Conservation (phyloP, 2,329 filamentous ascomycete genomes). For the Neonectria hederae region DNA sequence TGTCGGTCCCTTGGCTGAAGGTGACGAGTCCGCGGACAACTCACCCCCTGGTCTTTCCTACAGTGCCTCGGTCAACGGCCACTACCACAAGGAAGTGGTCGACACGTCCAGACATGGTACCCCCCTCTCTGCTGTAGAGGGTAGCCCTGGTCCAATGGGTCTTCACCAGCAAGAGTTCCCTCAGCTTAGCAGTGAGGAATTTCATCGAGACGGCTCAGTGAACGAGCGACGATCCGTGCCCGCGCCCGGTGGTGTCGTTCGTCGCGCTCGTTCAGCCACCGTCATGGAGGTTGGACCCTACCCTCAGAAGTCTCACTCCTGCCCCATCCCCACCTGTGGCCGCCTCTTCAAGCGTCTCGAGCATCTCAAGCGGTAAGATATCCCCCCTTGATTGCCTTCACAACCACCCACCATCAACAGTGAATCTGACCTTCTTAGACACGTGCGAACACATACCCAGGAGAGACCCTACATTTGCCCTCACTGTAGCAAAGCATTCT, state of each 20-base stretch:
- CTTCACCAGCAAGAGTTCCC: constrained; percentile 79
- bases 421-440: constrained; percentile 65
- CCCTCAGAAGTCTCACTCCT: constrained; percentile 97
- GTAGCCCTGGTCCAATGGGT: constrained; percentile 77
- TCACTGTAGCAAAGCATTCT: constrained; percentile 98
- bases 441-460: constrained; percentile 99
- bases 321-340: constrained; percentile 97
- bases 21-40: constrained; percentile 80
- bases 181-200: constrained; percentile 70
- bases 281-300: constrained; percentile 97
- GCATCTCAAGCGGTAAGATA: constrained; percentile 92
- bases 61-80: constrained; percentile 69
- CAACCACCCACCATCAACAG: constrained; percentile 24
- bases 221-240: constrained; percentile 71
- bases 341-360: constrained; percentile 98
- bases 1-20: constrained; percentile 82
- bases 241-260: constrained; percentile 79
- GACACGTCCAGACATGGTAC: constrained; percentile 91
- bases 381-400: constrained; percentile 53
- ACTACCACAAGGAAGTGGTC: constrained; percentile 81
- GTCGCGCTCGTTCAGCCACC: constrained; percentile 91
- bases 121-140: constrained; percentile 85
- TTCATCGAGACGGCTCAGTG: constrained; percentile 59
- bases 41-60: constrained; percentile 81
- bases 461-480: constrained; percentile 98